Base-by-base conservation (phyloP, 148 eudicot genomes). In the Heliamphora exappendiculata region DNA sequence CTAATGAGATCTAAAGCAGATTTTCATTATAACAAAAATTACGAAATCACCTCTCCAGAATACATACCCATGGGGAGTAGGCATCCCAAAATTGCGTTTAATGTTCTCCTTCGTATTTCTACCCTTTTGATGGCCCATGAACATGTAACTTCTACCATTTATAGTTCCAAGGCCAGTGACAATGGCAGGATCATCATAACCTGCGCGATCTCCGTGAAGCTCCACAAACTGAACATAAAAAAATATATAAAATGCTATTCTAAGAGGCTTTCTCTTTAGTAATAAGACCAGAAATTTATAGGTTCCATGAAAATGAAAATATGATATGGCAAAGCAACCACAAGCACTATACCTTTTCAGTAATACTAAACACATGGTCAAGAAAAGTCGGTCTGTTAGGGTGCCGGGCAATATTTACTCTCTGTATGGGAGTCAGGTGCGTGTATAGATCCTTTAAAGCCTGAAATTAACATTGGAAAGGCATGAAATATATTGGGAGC, bases 321-420 rank as follows among this genome's bases (percentile, higher is more conserved):
- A 74, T 19, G 57, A 19, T n/a, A 20, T 39, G n/a, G 29, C 13
- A 29, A 51, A 71, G 51, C 51, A 31, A 51, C 47, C 41, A 16
- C 16, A 42, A 82, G 62, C 73, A 34, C 58, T 54, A 33, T 71
- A 93, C 98, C 97, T 88, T 90, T 67, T 94, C 98, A 17, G 97
- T 88, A 77, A 94, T 92, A 78, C 76, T 92, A 76, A 88, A 89
- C 6, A 94, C 75, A 57, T 94, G 98, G 75, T 91, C 98, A 86
- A 91, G 97, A 84, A 85, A 86, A 64, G 98, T 94, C 71, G 97
- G 98, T 72, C 98, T 86, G 75, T 94, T 86, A 54, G 98, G 98
- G 85, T 94, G 98, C 45, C 98, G 86, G 67, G 98, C 97, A 85
- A 94, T 90, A 78, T 85, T 82, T 80, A 94, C 92, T 70, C 98